phyloP scores from a whole-genome alignment of 495 filamentous ascomycete species.

The Parathielavia hyrcaniae region DNA sequence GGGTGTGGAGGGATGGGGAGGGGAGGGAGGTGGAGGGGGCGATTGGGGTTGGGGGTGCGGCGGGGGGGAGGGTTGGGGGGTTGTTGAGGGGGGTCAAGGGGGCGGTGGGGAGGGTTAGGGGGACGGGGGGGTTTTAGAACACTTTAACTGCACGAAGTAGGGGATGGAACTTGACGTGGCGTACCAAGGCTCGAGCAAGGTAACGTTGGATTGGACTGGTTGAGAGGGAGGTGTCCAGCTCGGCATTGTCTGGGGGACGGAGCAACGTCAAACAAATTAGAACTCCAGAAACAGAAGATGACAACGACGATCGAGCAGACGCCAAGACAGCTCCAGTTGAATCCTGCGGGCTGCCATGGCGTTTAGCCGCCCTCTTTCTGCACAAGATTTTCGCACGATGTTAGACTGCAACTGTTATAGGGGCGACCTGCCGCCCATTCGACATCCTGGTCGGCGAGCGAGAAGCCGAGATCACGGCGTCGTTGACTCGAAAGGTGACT shows the following conservation, averaged over 20 bases:
- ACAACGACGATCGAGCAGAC: background rate
- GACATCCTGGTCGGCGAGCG: too few relatives aligned
- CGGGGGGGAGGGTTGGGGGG: slow-evolving; percentile 52
- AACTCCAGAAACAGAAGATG: background rate
- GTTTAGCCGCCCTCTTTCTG: background rate
- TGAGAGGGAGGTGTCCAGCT: background rate
- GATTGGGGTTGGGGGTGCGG: slow-evolving; percentile 53
- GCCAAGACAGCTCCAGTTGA: too few relatives aligned
- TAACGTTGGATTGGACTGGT: too few relatives aligned
- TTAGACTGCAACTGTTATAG: too few relatives aligned
- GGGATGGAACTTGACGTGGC: too few relatives aligned
- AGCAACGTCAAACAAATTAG: background rate
- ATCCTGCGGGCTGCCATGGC: background rate
- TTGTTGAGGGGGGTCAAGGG: slow-evolving; percentile 52
- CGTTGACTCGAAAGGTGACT: too few relatives aligned
- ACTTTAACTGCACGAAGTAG: too few relatives aligned
- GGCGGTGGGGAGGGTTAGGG: slow-evolving; percentile 55
- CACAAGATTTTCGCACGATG: too few relatives aligned
- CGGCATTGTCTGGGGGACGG: background rate
- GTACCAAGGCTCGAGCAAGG: too few relatives aligned
- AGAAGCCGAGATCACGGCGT: too few relatives aligned
- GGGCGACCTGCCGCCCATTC: too few relatives aligned
- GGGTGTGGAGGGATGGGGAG: slow-evolving; percentile 53
- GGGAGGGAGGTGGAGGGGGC: slow-evolving; percentile 53
- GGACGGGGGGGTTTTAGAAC: slow-evolving; percentile 55